Conservation (phyloP, 495 filamentous ascomycete species). For the Hypoxylon trugodes region DNA sequence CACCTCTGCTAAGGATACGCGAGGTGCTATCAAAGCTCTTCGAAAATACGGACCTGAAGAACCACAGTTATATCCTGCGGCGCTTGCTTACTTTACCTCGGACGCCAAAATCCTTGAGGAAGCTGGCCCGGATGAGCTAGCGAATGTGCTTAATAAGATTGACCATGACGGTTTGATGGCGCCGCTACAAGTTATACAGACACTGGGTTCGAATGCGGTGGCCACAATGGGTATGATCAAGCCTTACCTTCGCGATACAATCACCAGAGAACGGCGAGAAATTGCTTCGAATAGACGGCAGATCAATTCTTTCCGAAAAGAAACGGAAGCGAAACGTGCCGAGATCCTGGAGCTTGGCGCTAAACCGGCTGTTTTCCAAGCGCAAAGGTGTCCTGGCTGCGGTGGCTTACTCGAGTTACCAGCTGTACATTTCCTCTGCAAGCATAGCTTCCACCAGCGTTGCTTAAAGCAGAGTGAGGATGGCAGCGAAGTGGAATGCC, state of each 20-base stretch:
- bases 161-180: slow-evolving; percentile 93
- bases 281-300: slow-evolving; percentile 83
- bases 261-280: slow-evolving; percentile 85
- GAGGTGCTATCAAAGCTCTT: slow-evolving; percentile 86
- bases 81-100: slow-evolving; percentile 92
- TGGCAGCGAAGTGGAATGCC: slow-evolving; percentile 78
- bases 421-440: slow-evolving; percentile 94
- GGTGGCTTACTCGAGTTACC: slow-evolving; percentile 79
- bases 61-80: slow-evolving; percentile 91
- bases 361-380: slow-evolving; percentile 89
- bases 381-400: slow-evolving; percentile 85
- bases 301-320: slow-evolving; percentile 83
- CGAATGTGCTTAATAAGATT: slow-evolving; percentile 83
- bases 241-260: slow-evolving; percentile 86
- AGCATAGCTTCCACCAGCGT: slow-evolving; percentile 92
- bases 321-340: slow-evolving; percentile 79
- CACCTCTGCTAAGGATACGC: slow-evolving; percentile 90
- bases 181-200: slow-evolving; percentile 95
- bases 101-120: slow-evolving; percentile 82
- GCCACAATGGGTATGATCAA: slow-evolving; percentile 98
- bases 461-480: slow-evolving; percentile 65
- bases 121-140: slow-evolving; percentile 83
- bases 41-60: slow-evolving; percentile 91
- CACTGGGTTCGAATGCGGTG: slow-evolving; percentile 69
- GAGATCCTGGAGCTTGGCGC: slow-evolving; percentile 78